Conservation (phyloP, 768 basidiomycete genomes). For the Paxillus rubicundulus region DNA sequence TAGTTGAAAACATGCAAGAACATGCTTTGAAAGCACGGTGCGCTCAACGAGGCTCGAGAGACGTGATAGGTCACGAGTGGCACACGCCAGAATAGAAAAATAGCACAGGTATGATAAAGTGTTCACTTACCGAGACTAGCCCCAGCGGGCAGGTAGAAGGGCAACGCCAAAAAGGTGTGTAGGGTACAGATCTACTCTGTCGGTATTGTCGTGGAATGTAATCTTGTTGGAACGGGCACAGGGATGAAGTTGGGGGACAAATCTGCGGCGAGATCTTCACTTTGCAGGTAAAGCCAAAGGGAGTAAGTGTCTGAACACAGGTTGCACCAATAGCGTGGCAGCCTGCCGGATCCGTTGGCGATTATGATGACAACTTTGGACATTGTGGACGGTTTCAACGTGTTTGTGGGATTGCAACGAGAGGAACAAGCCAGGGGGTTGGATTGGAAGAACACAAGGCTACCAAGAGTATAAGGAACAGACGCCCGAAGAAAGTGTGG, state of each 20-base stretch:
- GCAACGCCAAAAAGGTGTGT: slow-evolving; percentile 3
- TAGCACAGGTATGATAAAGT: slow-evolving; percentile 10
- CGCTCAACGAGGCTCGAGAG: slow-evolving; percentile 12
- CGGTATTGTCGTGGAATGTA: not conserved
- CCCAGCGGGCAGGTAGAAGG: not conserved
- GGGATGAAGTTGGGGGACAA: not conserved
- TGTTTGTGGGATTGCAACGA: slow-evolving; percentile 9
- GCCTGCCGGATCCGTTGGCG: slow-evolving; percentile 15
- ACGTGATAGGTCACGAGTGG: slow-evolving; percentile 2
- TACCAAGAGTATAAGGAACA: slow-evolving; percentile 12
- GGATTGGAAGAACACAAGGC: slow-evolving; percentile 11
- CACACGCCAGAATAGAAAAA: slow-evolving; percentile 2
- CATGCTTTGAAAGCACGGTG: slow-evolving; percentile 16
- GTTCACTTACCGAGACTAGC: not conserved
- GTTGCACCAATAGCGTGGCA: slow-evolving; percentile 6
- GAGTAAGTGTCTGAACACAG: slow-evolving; percentile 4
- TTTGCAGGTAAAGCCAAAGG: not conserved
- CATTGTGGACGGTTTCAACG: slow-evolving; percentile 21
- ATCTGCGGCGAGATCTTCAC: slow-evolving; percentile 6
- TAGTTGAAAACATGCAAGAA: slow-evolving; percentile 10
- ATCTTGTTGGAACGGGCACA: slow-evolving; percentile 4
- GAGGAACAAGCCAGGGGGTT: slow-evolving; percentile 7
- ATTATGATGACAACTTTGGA: slow-evolving; percentile 11
- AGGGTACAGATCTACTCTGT: slow-evolving; percentile 2
- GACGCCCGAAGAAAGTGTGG: slow-evolving; percentile 7